These are phyloP conservation scores for Diaporthe nobilis DNA, from an alignment of 2,329 filamentous ascomycete species.

Conservation along the genomic window DNA sequence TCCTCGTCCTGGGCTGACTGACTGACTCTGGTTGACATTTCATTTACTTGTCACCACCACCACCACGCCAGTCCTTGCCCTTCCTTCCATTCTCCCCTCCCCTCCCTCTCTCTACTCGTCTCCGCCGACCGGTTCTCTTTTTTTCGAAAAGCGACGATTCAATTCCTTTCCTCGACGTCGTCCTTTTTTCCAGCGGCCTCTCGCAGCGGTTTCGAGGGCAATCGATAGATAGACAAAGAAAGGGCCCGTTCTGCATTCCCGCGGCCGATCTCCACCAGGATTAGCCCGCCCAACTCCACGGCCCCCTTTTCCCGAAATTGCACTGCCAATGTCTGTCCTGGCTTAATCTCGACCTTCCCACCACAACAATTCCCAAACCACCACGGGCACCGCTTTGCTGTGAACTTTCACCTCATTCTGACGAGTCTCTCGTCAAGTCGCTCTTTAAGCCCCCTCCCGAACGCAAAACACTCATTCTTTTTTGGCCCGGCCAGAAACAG, in stretches of 20 bases:
- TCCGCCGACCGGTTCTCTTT: slow-evolving; percentile 41
- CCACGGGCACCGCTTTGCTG: slow-evolving; percentile 42
- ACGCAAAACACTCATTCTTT: slow-evolving; percentile 45
- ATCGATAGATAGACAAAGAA: slow-evolving; percentile 32
- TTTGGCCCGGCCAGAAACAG: slow-evolving; percentile 31
- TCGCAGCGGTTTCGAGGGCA: slow-evolving; percentile 38
- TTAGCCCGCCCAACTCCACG: slow-evolving; percentile 40
- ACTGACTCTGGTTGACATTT: slow-evolving; percentile 38
- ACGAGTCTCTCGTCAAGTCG: slow-evolving; percentile 63
- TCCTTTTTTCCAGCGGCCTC: slow-evolving; percentile 39
- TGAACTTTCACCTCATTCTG: slow-evolving; percentile 46
- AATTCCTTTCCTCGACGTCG: slow-evolving; percentile 45
- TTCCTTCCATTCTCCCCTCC: slow-evolving; percentile 41
- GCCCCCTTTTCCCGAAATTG: slow-evolving; percentile 41
- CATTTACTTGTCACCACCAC: slow-evolving; percentile 39
- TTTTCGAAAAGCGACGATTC: slow-evolving; percentile 40
- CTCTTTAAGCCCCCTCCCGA: slow-evolving; percentile 54
- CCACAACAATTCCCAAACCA: slow-evolving; percentile 35
- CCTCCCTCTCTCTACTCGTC: slow-evolving; percentile 41
- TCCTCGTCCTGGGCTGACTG: slow-evolving; percentile 30
- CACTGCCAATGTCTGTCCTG: slow-evolving; percentile 47
- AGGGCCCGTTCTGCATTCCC: slow-evolving; percentile 34
- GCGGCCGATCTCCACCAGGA: slow-evolving; percentile 38
- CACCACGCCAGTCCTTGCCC: slow-evolving; percentile 17
- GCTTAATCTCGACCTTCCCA: slow-evolving; percentile 42